These are phyloP conservation scores for Penicillium pancosmium DNA, from an alignment of 495 filamentous ascomycete species.

Conservation along the genomic window DNA sequence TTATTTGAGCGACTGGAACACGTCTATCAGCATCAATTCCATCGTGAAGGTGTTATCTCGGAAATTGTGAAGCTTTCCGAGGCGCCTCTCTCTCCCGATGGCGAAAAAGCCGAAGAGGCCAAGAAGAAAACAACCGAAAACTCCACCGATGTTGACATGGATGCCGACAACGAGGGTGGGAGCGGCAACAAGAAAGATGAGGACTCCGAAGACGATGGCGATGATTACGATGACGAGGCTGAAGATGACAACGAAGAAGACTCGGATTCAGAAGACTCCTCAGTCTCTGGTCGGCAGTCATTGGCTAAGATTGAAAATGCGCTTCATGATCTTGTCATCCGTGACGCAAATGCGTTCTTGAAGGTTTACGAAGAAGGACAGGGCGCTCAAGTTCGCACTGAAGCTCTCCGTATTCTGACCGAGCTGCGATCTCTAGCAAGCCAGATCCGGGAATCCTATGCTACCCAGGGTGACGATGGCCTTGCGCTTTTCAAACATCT, in stretches of 20 bases:
- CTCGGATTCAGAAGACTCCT: constrained; percentile 69
- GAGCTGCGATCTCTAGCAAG: constrained; percentile 71
- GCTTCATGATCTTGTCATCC: constrained; percentile 73
- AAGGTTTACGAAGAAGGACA: constrained; percentile 79
- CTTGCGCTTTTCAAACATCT: constrained; percentile 71
- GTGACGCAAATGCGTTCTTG: constrained; percentile 78
- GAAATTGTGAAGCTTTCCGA: constrained; percentile 82
- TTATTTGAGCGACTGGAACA: constrained; percentile 78
- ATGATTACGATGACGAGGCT: constrained; percentile 62
- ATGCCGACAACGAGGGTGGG: constrained; percentile 9
- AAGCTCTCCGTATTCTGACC: constrained; percentile 72
- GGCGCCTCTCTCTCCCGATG: constrained; percentile 45
- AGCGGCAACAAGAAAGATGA: constrained; percentile 50
- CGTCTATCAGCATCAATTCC: constrained; percentile 95
- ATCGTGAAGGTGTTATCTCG: constrained; percentile 93
- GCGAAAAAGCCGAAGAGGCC: constrained; percentile 16
- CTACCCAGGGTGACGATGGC: constrained; percentile 52
- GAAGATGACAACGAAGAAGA: constrained; percentile 66
- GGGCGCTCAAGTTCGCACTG: constrained; percentile 70
- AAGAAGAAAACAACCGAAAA: constrained; percentile 11
- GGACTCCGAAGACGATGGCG: constrained; percentile 57
- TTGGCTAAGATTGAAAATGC: constrained; percentile 55
- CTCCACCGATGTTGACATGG: constrained; percentile 24
- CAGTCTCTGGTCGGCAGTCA: constrained; percentile 49
- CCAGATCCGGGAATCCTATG: constrained; percentile 71